A percentile compares a stretch with the other conserved stretches of the same genome.
Evolutionary conservation across 202 grass and related monocot species (phyloP).

Genomic region (Miscanthus sacchariflorus): DNA sequence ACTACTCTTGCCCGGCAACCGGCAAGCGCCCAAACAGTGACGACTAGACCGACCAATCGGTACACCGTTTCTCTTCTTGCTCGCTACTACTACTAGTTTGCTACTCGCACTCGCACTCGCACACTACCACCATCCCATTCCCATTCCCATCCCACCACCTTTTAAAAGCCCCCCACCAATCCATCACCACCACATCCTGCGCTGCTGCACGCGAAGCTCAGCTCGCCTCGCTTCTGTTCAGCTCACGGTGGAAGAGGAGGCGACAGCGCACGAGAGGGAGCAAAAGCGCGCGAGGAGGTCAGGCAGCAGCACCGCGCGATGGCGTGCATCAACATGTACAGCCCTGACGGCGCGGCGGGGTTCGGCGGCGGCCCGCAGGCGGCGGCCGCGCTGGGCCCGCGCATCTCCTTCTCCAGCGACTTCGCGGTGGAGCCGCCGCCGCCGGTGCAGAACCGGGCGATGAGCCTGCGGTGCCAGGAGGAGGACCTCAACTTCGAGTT

Average conservation of each 20-base stretch:
- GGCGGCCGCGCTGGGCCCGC: slow-evolving; percentile 55
- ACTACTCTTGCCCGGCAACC: background rate
- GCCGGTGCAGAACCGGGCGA: slow-evolving; percentile 58
- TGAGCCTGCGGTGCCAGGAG: slow-evolving; percentile 62
- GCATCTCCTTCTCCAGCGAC: slow-evolving; percentile 99
- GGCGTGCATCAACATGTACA: slow-evolving; percentile 99
- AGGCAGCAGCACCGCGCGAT: slow-evolving; percentile 35
- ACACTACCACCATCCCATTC: background rate
- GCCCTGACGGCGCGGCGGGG: slow-evolving; percentile 49
- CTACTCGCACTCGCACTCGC: background rate
- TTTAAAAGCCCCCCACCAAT: slow-evolving; percentile 42
- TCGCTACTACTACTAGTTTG: background rate
- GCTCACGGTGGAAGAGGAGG: slow-evolving; percentile 2
- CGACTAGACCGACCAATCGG: background rate
- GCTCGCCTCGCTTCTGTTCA: background rate
- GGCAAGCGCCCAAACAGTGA: background rate
- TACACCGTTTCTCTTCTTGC: background rate
- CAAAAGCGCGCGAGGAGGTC: background rate
- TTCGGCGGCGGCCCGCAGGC: slow-evolving; percentile 47
- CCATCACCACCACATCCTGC: slow-evolving; percentile 20
- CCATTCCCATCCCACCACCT: slow-evolving; percentile 9
- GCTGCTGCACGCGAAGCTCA: slow-evolving; percentile 17
- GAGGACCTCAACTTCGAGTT: slow-evolving; percentile 92
- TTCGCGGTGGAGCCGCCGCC: slow-evolving; percentile 81
- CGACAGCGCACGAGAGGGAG: slow-evolving; percentile 2